phyloP scores from a whole-genome alignment of 495 filamentous ascomycete species.

The Aspergillus indologenus region DNA sequence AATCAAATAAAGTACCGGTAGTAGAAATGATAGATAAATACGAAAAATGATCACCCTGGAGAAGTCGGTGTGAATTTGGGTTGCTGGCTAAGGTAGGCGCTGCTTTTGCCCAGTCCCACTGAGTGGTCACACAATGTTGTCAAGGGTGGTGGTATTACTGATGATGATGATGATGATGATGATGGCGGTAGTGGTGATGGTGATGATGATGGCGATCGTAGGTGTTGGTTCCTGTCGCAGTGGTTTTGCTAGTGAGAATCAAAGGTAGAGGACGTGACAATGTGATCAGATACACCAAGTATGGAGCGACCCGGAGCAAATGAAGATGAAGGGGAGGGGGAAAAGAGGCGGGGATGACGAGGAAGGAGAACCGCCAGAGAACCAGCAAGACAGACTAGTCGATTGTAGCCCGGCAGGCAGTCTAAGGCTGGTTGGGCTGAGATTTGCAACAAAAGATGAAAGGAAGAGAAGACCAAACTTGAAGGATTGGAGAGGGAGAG shows the following conservation, averaged over 20 bases:
- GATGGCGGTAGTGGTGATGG: no score
- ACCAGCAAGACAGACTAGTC: background rate
- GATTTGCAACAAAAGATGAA: background rate
- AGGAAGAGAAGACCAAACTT: no score
- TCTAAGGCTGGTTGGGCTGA: slow-evolving; percentile 2
- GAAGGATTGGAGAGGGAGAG: background rate
- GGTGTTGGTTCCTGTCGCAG: slow-evolving; percentile 1
- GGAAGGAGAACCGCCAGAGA: background rate
- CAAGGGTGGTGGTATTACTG: no score
- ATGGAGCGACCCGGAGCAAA: background rate
- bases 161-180: slow-evolving; percentile 3
- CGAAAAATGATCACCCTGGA: slow-evolving; percentile 11
- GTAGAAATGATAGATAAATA: slow-evolving; percentile 6
- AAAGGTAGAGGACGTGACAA: slow-evolving; percentile 10
- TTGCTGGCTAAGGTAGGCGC: slow-evolving; percentile 15
- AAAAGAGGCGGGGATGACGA: background rate
- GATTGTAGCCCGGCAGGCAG: slow-evolving; percentile 1
- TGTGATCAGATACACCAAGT: background rate
- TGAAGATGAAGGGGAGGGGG: background rate
- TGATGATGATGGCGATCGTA: slow-evolving; percentile 1
- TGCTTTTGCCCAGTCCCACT: slow-evolving; percentile 2
- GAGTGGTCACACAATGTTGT: slow-evolving; percentile 16
- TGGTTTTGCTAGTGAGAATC: background rate
- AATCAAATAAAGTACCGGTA: background rate
- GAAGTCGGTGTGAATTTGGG: slow-evolving; percentile 27